phyloP scores from a whole-genome alignment of 495 filamentous ascomycete genomes.

The Penicillium coprophilum region DNA sequence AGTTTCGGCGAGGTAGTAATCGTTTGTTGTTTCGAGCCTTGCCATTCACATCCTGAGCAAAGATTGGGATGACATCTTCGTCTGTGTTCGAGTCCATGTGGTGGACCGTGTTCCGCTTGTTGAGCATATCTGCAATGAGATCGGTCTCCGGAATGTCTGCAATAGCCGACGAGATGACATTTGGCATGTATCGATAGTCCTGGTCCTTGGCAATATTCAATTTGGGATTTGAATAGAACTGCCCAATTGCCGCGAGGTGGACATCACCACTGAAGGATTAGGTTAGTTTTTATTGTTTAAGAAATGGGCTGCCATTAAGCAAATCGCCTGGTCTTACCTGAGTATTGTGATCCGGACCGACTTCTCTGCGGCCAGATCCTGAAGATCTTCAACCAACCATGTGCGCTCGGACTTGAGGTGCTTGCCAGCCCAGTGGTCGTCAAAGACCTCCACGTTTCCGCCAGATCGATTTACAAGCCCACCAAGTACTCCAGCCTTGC shows the following conservation, averaged over 20 bases:
- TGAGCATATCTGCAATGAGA: constrained; percentile 84
- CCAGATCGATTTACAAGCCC: constrained; percentile 85
- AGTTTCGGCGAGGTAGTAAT: constrained; percentile 88
- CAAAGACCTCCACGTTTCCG: constrained; percentile 88
- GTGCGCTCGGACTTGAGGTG: constrained; percentile 87
- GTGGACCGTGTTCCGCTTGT: constrained; percentile 90
- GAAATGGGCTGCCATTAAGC: not conserved
- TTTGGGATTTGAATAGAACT: constrained; percentile 89
- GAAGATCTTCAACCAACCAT: constrained; percentile 83
- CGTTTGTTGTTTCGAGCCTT: constrained; percentile 87
- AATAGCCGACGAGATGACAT: constrained; percentile 85
- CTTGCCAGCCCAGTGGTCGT: constrained; percentile 97
- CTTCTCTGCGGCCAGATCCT: constrained; percentile 86
- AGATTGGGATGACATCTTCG: constrained; percentile 94
- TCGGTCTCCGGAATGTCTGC: constrained; percentile 91
- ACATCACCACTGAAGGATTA: constrained; percentile 70
- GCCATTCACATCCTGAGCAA: constrained; percentile 82
- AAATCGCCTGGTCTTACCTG: constrained; percentile 48
- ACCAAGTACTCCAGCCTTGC: constrained; percentile 77
- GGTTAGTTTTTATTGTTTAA: constrained; percentile 12
- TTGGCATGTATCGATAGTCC: constrained; percentile 93
- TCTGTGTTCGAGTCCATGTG: constrained; percentile 74
- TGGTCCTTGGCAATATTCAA: constrained; percentile 74
- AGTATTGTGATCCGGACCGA: constrained; percentile 88
- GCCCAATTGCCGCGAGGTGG: constrained; percentile 86